Evolutionary conservation across 352 stramenopile species (phyloP), one percentile per base, ranked within the genome.

Genomic region (Phytopythium oedochilum): DNA sequence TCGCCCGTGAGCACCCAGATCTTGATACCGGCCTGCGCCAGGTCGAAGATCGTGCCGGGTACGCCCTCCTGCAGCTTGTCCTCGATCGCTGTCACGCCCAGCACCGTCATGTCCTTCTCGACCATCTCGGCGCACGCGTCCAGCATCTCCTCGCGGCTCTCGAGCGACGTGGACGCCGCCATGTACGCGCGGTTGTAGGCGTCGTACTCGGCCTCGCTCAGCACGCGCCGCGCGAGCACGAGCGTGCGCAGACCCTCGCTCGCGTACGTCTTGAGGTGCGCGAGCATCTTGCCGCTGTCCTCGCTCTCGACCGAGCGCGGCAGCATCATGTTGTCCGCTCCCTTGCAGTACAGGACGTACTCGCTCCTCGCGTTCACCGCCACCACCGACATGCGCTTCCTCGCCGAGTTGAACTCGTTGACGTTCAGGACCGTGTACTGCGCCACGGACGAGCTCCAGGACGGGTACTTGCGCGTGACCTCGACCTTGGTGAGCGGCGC

Each of bases 371-470:
- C 66, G 34, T 78, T 78, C 28, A 92, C 64, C 14, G 96, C 78
- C 23, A 99, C 70, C 20, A 99, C 88, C 14, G 92, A 98, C 96
- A 99, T 99, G 48, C 97, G 78, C 67, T 99, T 99, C n/a, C 97
- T 75, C 25, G 96, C 81, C 40, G 88, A 97, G 54, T 86, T 91
- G 66, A 93, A 93, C 68, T 93, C 83, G 54, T 86, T 87, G 25
- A 93, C 73, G 60, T 91, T 87, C 23, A 93, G 56, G n/a, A 92
- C 76, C 28, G 67, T 81, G 53, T 77, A 88, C 52, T 48, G 28
- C 31, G 22, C 40, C 25, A 29, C 34, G 0, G n/a, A 31, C 14
- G 38, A 28, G 49, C 53, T 25, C n/a, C 28, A 29, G 17, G 44
- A 23, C 9, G 53, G 9, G 38, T 68, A 52, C 47, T 87, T 81